Conservation (phyloP, 768 basidiomycete genomes). For the Dendrothele bispora region DNA sequence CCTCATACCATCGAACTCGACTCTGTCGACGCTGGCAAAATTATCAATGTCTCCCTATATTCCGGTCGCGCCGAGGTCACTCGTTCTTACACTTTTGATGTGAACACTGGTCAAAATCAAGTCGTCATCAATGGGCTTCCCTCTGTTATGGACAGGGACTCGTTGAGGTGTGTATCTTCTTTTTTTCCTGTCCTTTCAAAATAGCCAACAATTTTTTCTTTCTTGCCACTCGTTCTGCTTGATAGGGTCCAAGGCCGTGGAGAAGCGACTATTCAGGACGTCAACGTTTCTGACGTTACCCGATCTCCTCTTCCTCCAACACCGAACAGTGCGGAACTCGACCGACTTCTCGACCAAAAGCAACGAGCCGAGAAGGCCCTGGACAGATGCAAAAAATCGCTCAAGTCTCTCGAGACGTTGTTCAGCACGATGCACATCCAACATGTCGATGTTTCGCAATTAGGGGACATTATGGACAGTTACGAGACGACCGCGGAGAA, state of each 20-base stretch:
- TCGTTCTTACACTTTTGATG: conserved; percentile 28
- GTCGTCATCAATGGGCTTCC: conserved; percentile 14
- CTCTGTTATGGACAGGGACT: conserved; percentile 12
- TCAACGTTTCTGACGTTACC: too few relatives aligned
- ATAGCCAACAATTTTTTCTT: not conserved
- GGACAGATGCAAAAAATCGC: conserved; percentile 15
- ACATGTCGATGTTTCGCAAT: conserved; percentile 15
- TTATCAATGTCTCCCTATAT: conserved; percentile 34
- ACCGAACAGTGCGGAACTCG: not conserved
- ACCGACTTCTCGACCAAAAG: not conserved
- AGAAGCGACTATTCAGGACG: conserved; percentile 8
- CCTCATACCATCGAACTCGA: conserved; percentile 22
- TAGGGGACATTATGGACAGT: conserved; percentile 13
- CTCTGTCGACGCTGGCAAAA: conserved; percentile 29
- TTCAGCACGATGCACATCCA: conserved; percentile 13
- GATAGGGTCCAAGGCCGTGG: conserved; percentile 7
- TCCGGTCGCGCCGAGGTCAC: conserved; percentile 37
- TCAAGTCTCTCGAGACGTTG: conserved; percentile 16
- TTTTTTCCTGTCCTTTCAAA: not conserved
- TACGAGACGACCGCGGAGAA: conserved; percentile 16
- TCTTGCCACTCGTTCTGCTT: too few relatives aligned
- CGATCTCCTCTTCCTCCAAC: not conserved
- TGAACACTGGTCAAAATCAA: conserved; percentile 15
- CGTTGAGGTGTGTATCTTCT: conserved; percentile 13
- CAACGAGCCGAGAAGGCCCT: conserved; percentile 11